Evolutionary conservation across 2,329 filamentous ascomycete species (phyloP), one percentile per base, ranked within the genome.

Genomic region (Ceratocystis papillata): DNA sequence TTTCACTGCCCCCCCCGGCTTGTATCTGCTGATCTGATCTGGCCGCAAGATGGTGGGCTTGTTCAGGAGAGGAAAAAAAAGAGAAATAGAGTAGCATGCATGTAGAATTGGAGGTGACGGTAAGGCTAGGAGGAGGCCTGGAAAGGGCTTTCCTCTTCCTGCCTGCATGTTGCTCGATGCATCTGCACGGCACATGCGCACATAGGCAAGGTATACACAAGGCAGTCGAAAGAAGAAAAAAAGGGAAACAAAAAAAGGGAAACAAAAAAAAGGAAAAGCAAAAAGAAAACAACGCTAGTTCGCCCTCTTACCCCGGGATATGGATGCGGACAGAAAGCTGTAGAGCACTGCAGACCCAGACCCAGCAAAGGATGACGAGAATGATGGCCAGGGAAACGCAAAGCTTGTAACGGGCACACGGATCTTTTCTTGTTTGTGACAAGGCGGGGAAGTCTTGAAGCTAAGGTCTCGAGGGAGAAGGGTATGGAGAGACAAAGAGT

Each of bases 81-180:
- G 48, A 50, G 48, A 50, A 50, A 22, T 50, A 50, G 48, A 20
- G n/a, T 50, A 22, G 48, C 8, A 50, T 50, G 48, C 48, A 50
- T 22, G 48, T 20, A 50, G 22, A 50, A n/a, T 10, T 22, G 37
- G 37, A 12, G 48, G 37, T 41, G 37, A 20, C 48, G 20, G 15
- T 12, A 50, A 25, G 48, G 6, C 48, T 50, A 22, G 20, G 7
- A 22, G 20, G n/a, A 22, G 17, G 46, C 5, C 3, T 7, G 15
- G 5, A 22, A 48, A n/a, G 46, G 17, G 46, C 2, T 22, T 48
- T 22, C 17, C n/a, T 50, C 20, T 50, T 12, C n/a, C 22, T 22
- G 6, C 48, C 48, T 20, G 17, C 48, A 4, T 22, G n/a, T 20
- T 41, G 10, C 3, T 41, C 37, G 37, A 41, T 41, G 37, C 37